Base-by-base conservation (phyloP, 2,329 filamentous ascomycete genomes). In the Ascochyta pisi region DNA sequence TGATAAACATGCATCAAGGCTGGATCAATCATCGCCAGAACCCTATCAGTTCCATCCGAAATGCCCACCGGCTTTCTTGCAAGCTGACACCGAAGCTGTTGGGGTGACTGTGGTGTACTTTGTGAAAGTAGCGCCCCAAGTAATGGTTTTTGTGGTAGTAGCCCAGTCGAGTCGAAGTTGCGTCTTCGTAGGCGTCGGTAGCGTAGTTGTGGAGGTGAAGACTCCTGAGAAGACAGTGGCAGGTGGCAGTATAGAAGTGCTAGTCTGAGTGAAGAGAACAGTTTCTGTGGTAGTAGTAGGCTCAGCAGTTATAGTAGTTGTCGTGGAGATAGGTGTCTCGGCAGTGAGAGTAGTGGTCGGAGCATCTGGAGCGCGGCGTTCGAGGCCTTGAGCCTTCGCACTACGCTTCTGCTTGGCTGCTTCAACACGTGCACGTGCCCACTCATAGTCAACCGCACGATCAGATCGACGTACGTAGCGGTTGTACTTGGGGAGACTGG, bases 281-380 rank as follows among this genome's bases (percentile, higher is more conserved):
- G 65, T 64, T 24, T 73, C 70, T 0, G 67, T 70, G 0, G 66
- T 70, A 1, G 73, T 76, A 6, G 55, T 64, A 6, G 73, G 46
- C 10, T 65, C 71, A 29, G 53, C 53, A 23, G 53, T 57, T 16
- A 69, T 70, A 3, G 73, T 77, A 1, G 65, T 59, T 1, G 74
- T 76, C 1, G 65, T 66, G 34, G 69, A 71, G 15, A 69, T 63
- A 5, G 71, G 67, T 3, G 59, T 64, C 6, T 59, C 51, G 10
- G 61, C 70, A 7, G 73, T 77, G 19, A 74, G 56, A 26, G 73
- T 76, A 4, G 70, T 54, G 0, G 68, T 76, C 10, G 73, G 68
- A 10, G 64, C 63, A 59, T 78, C 76, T 9, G 76, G 69, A 46
- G 71, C 69, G 15, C 76, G 73, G 49, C 74, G 71, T 8, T 70